Evolutionary conservation across 1,139 yeast species (phyloP), one percentile per base, ranked within the genome.

Genomic region (Williopsis jadinii): DNA sequence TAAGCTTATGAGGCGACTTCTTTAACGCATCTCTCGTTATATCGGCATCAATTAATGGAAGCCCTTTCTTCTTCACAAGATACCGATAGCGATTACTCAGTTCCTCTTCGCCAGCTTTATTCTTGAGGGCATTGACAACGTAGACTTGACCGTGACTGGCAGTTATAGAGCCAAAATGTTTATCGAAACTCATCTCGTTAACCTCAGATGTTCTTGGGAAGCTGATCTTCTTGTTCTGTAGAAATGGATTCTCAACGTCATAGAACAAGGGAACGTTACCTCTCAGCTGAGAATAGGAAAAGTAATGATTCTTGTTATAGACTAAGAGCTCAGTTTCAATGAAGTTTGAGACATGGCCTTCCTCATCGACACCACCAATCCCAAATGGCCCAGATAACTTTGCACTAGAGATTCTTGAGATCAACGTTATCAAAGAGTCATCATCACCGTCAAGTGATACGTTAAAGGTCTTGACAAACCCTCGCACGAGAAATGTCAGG

Each of bases 241-340:
- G 54, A 36, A 75, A 59, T 46, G 76, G 77, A 43, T 69, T 71
- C 41, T 80, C 53, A 62, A 63, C 52, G 54, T 69, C 77, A 58
- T 84, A 83, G 52, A 75, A 79, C 28, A 81, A 61, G 0, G 94
- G 92, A 2, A 78, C 80, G 57, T 83, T 83, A 1, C 88, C 92
- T 43, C 83, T 59, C 1, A 80, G 61, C 38, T 80, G 71, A 1
- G 77, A 70, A 50, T 80, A 80, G 3, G 85, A 71, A 45, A 78
- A 70, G 44, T 79, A 70, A 47, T 68, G 72, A 12, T 61, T 60
- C 31, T 71, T 70, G 5, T 80, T 73, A 41, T 76, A 76, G 12
- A 81, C 64, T 4, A 83, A 70, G 8, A 81, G 55, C 56, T 84
- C 92, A 1, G 84, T 71, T 54, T 84, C 92, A 19, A 76, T 74